Base-by-base conservation (phyloP, 2,329 filamentous ascomycete genomes). In the Talaromyces sp. region DNA sequence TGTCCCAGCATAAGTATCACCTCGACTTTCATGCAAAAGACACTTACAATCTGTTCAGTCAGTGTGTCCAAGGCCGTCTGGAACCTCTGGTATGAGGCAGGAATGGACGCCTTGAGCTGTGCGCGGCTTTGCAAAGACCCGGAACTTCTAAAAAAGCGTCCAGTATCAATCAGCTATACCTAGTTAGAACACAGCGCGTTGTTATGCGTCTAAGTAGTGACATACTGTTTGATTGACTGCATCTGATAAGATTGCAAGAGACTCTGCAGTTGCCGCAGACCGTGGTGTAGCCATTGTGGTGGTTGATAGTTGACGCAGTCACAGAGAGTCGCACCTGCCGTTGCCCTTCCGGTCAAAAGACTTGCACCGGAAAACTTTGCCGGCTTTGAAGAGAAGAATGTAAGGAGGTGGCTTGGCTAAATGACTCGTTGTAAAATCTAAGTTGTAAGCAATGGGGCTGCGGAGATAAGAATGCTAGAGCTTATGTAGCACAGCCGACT, bases 41-140 rank as follows among this genome's bases (percentile, higher is more conserved):
- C 13, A 71, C 77, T 63, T 74, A 80, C 78, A 69, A 80, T 80
- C 65, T 80, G 77, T 63, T 80, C 76, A 11, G 77, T 79, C 33
- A 80, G 69, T 52, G 71, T 73, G 65, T 80, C 78, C 27, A 80
- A 66, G 8, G 78, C 78, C 56, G 67, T 68, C 62, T 80, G 78
- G 62, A 79, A 79, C 57, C 75, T 71, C 45, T 79, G 77, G 64
- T 78, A 74, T 17, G 77, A 73, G 22, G 66, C 67, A 7, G 78
- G 78, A n/a, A 80, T 69, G 17, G 74, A 71, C 11, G 74, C 73
- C 66, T 79, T 78, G 43, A 80, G 65, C 33, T 78, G 77, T 15
- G 72, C 66, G 27, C 72, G 72, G 13, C 74, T 71, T 47, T 76
- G 73, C 58, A 75, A 68, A 15, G 77, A 77, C 17, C 73, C 76